Evolutionary conservation across 768 basidiomycete species (phyloP).

Genomic region (Phanerochaete carnosa): DNA sequence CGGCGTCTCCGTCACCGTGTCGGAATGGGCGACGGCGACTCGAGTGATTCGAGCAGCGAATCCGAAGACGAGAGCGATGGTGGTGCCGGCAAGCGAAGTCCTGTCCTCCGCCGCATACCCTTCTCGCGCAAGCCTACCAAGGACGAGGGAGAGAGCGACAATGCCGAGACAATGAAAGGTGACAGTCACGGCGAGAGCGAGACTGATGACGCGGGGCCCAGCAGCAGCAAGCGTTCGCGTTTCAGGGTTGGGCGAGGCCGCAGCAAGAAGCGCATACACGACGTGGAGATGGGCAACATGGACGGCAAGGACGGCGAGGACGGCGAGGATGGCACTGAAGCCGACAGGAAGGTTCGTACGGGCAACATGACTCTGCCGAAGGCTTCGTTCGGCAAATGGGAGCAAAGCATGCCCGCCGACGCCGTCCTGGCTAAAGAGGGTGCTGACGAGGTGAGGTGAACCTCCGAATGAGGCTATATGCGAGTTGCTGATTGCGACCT

Average conservation of each 20-base stretch:
- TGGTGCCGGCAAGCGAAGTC: not conserved
- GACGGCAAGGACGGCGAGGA: constrained; percentile 9
- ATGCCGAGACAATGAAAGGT: constrained; percentile 21
- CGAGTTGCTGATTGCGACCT: not conserved
- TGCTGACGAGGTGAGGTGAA: constrained; percentile 63
- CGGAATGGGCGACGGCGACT: constrained; percentile 53
- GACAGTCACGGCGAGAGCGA: constrained; percentile 17
- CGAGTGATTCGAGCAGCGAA: constrained; percentile 24
- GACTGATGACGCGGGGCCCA: constrained; percentile 7
- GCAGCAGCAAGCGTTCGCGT: constrained; percentile 8
- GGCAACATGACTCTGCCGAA: constrained; percentile 21
- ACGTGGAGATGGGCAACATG: constrained; percentile 30
- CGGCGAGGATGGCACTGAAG: no score
- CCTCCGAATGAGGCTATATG: not conserved
- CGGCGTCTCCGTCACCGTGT: constrained; percentile 75
- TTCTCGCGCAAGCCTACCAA: constrained; percentile 14
- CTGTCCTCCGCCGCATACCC: constrained; percentile 2
- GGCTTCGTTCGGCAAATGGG: constrained; percentile 31
- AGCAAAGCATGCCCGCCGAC: constrained; percentile 88
- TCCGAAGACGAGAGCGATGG: not conserved
- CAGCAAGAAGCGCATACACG: constrained; percentile 16
- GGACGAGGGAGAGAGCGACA: constrained; percentile 16
- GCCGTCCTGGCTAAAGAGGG: constrained; percentile 74
- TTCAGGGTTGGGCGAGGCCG: constrained; percentile 21
- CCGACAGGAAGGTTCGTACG: constrained; percentile 25